Evolutionary conservation across 2,329 filamentous ascomycete genomes (phyloP), one percentile per base, ranked within the genome.

Genomic region (Aspergillus neotritici): DNA sequence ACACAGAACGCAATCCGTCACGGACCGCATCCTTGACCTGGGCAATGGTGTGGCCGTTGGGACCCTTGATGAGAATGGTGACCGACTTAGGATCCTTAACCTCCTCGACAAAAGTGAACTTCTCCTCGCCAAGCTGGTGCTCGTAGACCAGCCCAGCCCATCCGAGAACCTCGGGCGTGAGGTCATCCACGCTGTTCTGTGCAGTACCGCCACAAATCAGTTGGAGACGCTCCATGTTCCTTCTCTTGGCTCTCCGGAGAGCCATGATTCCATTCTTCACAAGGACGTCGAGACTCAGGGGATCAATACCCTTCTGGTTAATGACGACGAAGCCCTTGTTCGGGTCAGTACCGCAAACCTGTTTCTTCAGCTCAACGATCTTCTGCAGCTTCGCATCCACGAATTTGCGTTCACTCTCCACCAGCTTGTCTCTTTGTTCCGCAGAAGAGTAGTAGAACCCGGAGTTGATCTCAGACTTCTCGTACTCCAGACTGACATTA

Each of bases 301-400:
- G 93, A 65, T 98, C 93, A 57, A 98, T 98, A 50, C 93, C 93
- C 78, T 98, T 98, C 71, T 98, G 93, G 76, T 98, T 98, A 70
- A 98, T 87, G 61, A 98, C 84, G 53, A 97, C 93, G 65, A 98
- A 98, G 60, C 86, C 84, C 78, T 97, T 96, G 73, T 87, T 93
- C 7, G 84, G 82, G 60, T 97, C 93, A 57, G 83, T 85, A 25
- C 91, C 93, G 69, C 93, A 98, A 11, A 97, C 88, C 68, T 94
- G 82, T 75, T 97, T 94, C 81, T 98, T 98, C 52, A 98, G 75
- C 56, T 96, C 91, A 10, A 98, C 87, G 65, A 98, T 97, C 76
- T 94, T 96, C 70, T 89, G 86, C 55, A 98, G 73, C 77, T 97
- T 98, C 53, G 93, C 83, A 60, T 98, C 93, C 35, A 98, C 89